Evolutionary conservation across 768 basidiomycete genomes (phyloP).

Genomic region (Hypholoma fasciculare): DNA sequence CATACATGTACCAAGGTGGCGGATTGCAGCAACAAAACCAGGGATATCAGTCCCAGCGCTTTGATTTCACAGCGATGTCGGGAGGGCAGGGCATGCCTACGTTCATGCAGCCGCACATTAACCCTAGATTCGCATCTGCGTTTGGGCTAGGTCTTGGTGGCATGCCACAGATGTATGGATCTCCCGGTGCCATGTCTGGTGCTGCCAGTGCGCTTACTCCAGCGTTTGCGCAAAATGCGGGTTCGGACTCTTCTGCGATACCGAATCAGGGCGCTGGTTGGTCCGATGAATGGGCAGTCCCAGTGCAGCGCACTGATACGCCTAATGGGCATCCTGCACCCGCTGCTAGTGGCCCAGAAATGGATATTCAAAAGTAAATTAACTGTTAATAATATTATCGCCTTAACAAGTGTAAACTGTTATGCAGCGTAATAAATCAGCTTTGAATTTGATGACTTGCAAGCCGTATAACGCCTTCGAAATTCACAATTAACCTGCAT

Average conservation of each 20-base stretch:
- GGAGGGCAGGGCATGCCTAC: conserved; percentile 9
- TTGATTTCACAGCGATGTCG: neutral
- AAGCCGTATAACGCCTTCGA: no score
- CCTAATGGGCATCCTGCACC: neutral
- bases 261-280: neutral
- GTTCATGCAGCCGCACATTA: conserved; percentile 79
- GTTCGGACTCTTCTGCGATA: no score
- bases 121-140: conserved; percentile 72
- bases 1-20: neutral
- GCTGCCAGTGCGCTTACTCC: neutral
- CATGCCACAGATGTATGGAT: neutral
- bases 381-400: neutral
- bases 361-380: neutral
- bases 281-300: neutral
- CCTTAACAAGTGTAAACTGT: neutral
- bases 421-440: neutral
- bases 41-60: neutral
- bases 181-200: neutral
- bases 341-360: neutral
- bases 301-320: neutral
- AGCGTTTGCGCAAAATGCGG: neutral
- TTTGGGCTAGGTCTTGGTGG: conserved; percentile 38
- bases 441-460: no score
- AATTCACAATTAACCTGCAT: no score
- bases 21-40: neutral